Percentiles rank a stretch among this genome's conserved stretches.
phyloP scores from a whole-genome alignment of 2,329 filamentous ascomycete genomes.

The Raffaelea arxii region DNA sequence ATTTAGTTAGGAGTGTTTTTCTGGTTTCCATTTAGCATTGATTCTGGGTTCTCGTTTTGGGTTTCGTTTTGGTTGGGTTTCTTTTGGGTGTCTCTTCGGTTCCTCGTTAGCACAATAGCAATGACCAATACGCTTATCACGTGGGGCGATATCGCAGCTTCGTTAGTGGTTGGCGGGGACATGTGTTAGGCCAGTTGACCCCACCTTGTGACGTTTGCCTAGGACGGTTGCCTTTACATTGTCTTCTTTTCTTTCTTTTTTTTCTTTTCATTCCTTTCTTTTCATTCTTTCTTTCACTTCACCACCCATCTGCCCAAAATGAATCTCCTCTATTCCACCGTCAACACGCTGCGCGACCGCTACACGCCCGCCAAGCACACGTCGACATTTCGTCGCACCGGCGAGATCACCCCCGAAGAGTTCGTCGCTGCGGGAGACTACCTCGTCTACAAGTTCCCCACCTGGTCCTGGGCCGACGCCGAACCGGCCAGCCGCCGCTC shows the following conservation, averaged over 20 bases:
- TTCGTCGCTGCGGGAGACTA: conserved; percentile 95
- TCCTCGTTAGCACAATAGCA: too few species aligned
- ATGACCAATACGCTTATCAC: too few species aligned
- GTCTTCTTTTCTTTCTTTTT: neutral
- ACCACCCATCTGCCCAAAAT: conserved; percentile 35
- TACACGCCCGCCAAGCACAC: conserved; percentile 83
- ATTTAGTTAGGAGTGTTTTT: neutral
- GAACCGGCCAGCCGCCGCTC: conserved; percentile 71
- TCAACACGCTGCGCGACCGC: conserved; percentile 84
- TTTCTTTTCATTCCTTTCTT: neutral
- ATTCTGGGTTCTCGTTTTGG: too few species aligned
- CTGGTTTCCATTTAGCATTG: neutral
- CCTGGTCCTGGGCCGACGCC: conserved; percentile 93
- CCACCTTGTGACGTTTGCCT: conserved; percentile 7
- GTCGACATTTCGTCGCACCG: conserved; percentile 87
- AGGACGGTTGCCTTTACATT: neutral
- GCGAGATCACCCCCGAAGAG: conserved; percentile 95
- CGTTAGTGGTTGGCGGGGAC: too few species aligned
- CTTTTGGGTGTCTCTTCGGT: too few species aligned
- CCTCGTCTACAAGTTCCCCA: conserved; percentile 97
- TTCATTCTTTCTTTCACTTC: neutral
- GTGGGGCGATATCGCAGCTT: too few species aligned
- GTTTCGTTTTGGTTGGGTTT: too few species aligned
- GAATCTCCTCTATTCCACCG: conserved; percentile 79
- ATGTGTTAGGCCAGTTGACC: conserved; percentile 2